Evolutionary conservation across 176 grass and related monocot genomes (phyloP), one percentile per base, ranked within the genome.

Genomic region (Echinochloa phyllopogon): DNA sequence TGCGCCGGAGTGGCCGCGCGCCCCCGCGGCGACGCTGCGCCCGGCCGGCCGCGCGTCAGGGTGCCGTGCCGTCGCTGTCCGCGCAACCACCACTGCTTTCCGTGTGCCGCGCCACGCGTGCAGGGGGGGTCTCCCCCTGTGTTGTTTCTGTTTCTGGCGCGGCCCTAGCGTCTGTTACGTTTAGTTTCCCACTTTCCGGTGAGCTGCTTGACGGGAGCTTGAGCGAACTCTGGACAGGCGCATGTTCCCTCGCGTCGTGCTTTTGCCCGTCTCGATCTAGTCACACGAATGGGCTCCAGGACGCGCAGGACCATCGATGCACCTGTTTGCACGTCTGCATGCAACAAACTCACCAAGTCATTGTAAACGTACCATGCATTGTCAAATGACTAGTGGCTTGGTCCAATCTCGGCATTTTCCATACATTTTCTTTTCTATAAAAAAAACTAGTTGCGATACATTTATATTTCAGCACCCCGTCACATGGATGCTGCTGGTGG

Each of bases 221-320:
- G 29, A 33, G 29, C 29, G 29, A 33, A 33, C 29, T 33, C 29
- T 36, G 18, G 84, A 42, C 78, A 86, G 39, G 56, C 15, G 57
- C 83, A 78, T 86, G 83, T 90, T 90, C 84, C 45, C 1, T 68
- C 27, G 53, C 17, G 37, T 25, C 38, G 17, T 82, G 36, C 36
- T 51, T 37, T 44, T 76, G 77, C 21, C 23, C 52, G 17, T 79
- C 45, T 52, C 44, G 16, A 77, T 8, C 65, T 18, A 45, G n/a
- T 77, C 55, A 20, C 53, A 6, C 57, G 25, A 10, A 23, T 64
- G 16, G 65, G 5, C 42, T 82, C 57, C 41, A 47, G 23, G 40
- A 57, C 73, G 13, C 6, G 36, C 15, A 52, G 49, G 78, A 27
- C 27, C 48, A 33, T 48, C 24, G 12, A 14, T 74, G 60, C 13